Conservation (phyloP, 768 basidiomycete species). For the Phanerochaete carnosa region DNA sequence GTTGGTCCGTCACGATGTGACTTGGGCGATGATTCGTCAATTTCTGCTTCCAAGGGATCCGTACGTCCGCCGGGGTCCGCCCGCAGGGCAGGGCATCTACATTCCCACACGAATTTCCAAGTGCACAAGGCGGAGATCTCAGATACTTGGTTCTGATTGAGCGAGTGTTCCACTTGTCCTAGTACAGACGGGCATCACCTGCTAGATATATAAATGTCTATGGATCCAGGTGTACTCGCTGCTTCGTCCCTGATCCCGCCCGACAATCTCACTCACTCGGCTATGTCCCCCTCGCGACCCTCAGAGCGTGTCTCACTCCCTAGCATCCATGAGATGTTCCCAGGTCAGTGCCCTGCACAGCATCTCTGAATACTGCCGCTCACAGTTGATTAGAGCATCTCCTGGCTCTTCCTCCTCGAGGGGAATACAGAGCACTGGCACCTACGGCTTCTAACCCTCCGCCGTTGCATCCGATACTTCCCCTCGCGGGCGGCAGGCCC, state of each 20-base stretch:
- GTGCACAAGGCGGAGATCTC: background rate
- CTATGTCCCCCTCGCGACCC: background rate
- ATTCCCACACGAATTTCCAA: background rate
- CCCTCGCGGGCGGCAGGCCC: background rate
- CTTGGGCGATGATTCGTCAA: no score
- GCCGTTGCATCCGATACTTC: background rate
- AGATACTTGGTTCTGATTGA: background rate
- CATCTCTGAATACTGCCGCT: background rate
- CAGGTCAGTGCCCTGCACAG: conserved; percentile 15
- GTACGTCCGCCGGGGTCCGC: no score
- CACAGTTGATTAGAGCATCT: background rate
- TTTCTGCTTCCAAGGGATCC: no score
- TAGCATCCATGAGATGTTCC: conserved; percentile 29
- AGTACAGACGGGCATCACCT: background rate
- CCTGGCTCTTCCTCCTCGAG: background rate
- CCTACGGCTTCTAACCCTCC: background rate
- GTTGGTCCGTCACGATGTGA: no score
- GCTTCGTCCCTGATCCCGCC: background rate
- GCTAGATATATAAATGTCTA: background rate
- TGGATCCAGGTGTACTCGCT: background rate
- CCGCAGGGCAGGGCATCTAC: background rate
- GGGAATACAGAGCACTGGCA: background rate
- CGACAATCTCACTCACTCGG: background rate
- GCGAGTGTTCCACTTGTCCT: background rate
- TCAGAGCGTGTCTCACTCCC: conserved; percentile 18